These are phyloP conservation scores for Fusarium sp. DNA, from an alignment of 2,329 filamentous ascomycete species.

Conservation along the genomic window DNA sequence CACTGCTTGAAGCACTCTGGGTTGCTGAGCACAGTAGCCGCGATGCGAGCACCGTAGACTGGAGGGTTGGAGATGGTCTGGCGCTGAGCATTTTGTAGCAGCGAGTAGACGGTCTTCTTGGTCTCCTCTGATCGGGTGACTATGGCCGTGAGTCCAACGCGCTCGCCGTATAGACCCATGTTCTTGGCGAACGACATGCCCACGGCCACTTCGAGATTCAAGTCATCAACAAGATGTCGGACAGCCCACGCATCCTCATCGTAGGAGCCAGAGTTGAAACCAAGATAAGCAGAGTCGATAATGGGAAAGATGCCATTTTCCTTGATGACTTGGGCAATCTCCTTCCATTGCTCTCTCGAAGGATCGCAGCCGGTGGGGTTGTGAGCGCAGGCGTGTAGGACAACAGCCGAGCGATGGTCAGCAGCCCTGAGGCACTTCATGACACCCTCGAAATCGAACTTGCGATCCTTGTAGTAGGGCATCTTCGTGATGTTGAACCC, in stretches of 20 bases:
- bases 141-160: conserved; percentile 47
- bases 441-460: conserved; percentile 49
- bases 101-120: conserved; percentile 39
- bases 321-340: conserved; percentile 32
- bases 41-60: conserved; percentile 50
- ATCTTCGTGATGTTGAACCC: conserved; percentile 48
- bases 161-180: conserved; percentile 59
- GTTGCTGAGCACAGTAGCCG: conserved; percentile 47
- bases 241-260: conserved; percentile 42
- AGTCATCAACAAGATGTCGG: conserved; percentile 42
- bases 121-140: conserved; percentile 36
- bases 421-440: conserved; percentile 44
- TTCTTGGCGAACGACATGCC: conserved; percentile 73
- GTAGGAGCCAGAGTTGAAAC: conserved; percentile 39
- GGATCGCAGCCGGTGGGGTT: conserved; percentile 58
- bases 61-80: conserved; percentile 52
- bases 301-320: conserved; percentile 33
- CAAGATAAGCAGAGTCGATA: conserved; percentile 38
- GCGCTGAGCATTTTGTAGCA: conserved; percentile 48
- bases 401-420: conserved; percentile 39
- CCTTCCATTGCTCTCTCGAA: conserved; percentile 34
- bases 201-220: conserved; percentile 62
- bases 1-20: conserved; percentile 47
- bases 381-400: conserved; percentile 57
- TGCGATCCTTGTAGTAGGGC: conserved; percentile 51